Base-by-base conservation (phyloP, 2,329 filamentous ascomycete species). In the Eurotiales sp. region DNA sequence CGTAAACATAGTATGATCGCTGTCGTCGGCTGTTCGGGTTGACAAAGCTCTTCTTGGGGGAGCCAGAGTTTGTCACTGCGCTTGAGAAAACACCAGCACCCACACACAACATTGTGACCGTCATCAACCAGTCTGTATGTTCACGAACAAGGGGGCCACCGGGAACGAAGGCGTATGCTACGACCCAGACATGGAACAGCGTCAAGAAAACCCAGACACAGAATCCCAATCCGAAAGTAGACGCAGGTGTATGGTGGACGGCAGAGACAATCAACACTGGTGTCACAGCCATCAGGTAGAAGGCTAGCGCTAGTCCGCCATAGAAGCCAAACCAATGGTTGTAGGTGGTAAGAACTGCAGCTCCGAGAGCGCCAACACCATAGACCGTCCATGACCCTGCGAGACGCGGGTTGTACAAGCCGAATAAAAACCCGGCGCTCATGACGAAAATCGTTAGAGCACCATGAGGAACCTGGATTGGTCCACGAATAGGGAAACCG, bases 141-240 rank as follows among this genome's bases (percentile, higher is more conserved):
- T 99, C 93, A 40, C 93, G 86, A 39, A 99, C 88, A 1, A 96
- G 79, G 3, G 90, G 90, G 2, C 93, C 93, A 46, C 93, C 93
- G 2, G 93, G 93, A 3, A 99, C 93, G 61, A 99, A 99, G 11
- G 93, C 93, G 63, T 99, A 99, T 2, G 93, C 93, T 10, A 99
- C 93, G 30, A 96, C 88, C 93, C 93, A 99, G 50, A 96, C 90
- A 65, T 97, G 92, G 77, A 96, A 96, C n/a, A 99, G 81, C 4
- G 96, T 86, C 74, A 97, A 74, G 62, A 97, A 79, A 70, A 97
- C 96, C 76, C 97, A 99, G 44, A 95, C 70, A 47, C 96, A 73
- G 73, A 96, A 96, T 3, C 88, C 92, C 12, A 95, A 67, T 2
- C 92, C 93, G 65, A 99, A 99, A 0, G 88, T 89, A 22, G 79